A percentile compares a stretch with the other conserved stretches of the same genome.
Conservation (phyloP, 352 stramenopile species). For the Globisporangium sylvaticum region DNA sequence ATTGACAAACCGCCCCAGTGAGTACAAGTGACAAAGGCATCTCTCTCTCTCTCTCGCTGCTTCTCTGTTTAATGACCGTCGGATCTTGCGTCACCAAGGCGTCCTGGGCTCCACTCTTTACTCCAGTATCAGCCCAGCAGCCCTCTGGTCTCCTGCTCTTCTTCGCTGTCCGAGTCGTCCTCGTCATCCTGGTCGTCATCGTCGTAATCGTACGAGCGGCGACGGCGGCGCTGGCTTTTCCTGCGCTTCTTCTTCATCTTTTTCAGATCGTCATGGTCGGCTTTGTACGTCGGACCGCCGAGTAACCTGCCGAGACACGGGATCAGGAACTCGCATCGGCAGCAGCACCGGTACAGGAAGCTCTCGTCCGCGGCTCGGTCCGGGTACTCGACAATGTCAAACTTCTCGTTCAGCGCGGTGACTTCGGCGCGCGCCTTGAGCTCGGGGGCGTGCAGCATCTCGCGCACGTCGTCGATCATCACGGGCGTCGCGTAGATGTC, state of each 20-base stretch:
- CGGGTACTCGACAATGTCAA: constrained; percentile 27
- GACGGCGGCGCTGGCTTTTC: constrained; percentile 13
- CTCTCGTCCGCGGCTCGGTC: constrained; percentile 32
- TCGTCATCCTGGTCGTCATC: constrained; percentile 26
- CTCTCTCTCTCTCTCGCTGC: not conserved
- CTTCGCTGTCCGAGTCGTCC: constrained; percentile 18
- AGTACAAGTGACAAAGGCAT: not conserved
- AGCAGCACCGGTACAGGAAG: constrained; percentile 63
- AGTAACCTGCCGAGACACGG: constrained; percentile 63
- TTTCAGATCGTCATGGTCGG: constrained; percentile 24
- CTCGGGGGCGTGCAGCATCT: constrained; percentile 65
- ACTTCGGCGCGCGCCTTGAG: constrained; percentile 66
- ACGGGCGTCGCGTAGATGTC: constrained; percentile 78
- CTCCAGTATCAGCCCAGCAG: constrained; percentile 36
- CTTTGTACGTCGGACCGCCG: constrained; percentile 68
- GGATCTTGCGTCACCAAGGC: not conserved
- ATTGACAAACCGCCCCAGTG: constrained; percentile 5
- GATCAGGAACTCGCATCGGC: constrained; percentile 71
- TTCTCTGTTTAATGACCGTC: not conserved
- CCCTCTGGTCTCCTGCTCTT: constrained; percentile 39
- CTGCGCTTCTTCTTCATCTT: constrained; percentile 23
- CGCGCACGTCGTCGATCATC: constrained; percentile 68
- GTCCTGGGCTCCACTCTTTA: not conserved
- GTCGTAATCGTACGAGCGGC: constrained; percentile 36
- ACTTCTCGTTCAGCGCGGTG: constrained; percentile 54